Evolutionary conservation across 192 early-diverging fungal species (phyloP).

Genomic region (Fimicolochytrium jonesii): DNA sequence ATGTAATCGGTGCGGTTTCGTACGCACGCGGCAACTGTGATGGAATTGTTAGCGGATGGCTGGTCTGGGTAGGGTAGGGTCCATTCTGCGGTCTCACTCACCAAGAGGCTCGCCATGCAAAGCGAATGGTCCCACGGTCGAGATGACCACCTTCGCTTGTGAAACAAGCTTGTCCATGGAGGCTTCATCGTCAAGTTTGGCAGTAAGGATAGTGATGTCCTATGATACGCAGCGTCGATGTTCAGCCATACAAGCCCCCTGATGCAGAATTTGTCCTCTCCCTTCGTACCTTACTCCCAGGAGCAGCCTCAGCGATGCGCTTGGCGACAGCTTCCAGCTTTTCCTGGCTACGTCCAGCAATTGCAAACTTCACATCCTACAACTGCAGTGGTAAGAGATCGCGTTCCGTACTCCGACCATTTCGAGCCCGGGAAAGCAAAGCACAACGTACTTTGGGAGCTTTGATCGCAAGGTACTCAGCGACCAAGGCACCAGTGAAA

Average conservation of each 20-base stretch:
- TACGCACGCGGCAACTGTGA: conserved; percentile 63
- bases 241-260: neutral
- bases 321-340: conserved; percentile 62
- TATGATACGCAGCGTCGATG: neutral
- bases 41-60: too few species aligned
- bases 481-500: conserved; percentile 73
- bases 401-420: too few species aligned
- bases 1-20: conserved; percentile 74
- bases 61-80: too few species aligned
- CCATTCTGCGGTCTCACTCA: neutral
- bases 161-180: conserved; percentile 58
- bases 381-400: neutral
- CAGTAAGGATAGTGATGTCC: conserved; percentile 61
- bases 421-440: too few species aligned
- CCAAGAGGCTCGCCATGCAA: conserved; percentile 63
- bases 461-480: conserved; percentile 55
- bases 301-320: conserved; percentile 49
- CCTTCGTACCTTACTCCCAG: conserved; percentile 37
- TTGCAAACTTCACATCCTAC: conserved; percentile 63
- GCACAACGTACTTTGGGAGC: conserved; percentile 38
- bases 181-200: conserved; percentile 56
- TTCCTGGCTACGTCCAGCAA: conserved; percentile 67
- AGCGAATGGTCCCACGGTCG: conserved; percentile 79
- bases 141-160: conserved; percentile 69
- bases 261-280: neutral